Conservation (phyloP, 371 early-diverging fungal genomes). For the Choanephora cucurbitarum region DNA sequence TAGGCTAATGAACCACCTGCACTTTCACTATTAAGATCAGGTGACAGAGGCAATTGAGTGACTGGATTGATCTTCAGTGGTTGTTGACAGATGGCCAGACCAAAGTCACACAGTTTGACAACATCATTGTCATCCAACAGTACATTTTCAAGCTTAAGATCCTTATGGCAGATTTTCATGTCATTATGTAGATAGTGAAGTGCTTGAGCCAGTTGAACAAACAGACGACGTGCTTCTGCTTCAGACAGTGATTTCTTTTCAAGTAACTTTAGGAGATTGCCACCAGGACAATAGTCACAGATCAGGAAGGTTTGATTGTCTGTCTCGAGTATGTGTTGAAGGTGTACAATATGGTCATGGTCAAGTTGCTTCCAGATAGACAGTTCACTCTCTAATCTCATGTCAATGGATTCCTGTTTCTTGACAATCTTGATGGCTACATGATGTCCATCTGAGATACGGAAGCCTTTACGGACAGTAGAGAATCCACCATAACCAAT, state of each 20-base stretch:
- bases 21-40: conserved; percentile 15
- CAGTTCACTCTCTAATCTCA: conserved; percentile 52
- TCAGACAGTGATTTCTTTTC: conserved; percentile 42
- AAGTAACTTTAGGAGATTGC: conserved; percentile 51
- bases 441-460: conserved; percentile 32
- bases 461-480: conserved; percentile 61
- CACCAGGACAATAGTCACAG: conserved; percentile 64
- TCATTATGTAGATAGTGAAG: conserved; percentile 79
- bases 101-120: conserved; percentile 88
- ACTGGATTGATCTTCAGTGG: conserved; percentile 11
- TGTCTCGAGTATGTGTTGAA: conserved; percentile 64
- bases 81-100: conserved; percentile 63
- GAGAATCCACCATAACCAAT: conserved; percentile 69
- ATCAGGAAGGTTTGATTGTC: conserved; percentile 67
- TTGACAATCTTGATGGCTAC: conserved; percentile 57
- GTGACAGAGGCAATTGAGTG: conserved; percentile 18
- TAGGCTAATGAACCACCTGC: conserved; percentile 74
- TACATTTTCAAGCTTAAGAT: conserved; percentile 91
- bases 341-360: conserved; percentile 66
- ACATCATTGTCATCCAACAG: conserved; percentile 47
- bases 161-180: conserved; percentile 76
- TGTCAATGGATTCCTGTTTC: conserved; percentile 21
- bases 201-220: conserved; percentile 72
- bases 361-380: conserved; percentile 65
- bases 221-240: conserved; percentile 48